These are phyloP conservation scores for Xylaria sp. DNA, from an alignment of 2,329 filamentous ascomycete species.

Conservation along the genomic window DNA sequence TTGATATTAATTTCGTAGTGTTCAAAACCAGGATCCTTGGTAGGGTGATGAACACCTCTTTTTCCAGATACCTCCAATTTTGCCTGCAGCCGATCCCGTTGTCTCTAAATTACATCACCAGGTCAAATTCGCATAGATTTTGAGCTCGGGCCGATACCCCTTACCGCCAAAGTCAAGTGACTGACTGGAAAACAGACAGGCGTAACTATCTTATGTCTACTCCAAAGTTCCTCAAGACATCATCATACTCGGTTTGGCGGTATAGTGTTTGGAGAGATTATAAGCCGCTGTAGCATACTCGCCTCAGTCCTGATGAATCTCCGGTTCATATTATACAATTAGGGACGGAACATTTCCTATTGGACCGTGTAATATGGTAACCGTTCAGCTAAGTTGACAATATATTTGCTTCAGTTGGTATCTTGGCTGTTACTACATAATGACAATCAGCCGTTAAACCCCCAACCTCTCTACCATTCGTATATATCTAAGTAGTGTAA, in stretches of 20 bases:
- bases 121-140: conserved; percentile 5
- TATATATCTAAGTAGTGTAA: background rate
- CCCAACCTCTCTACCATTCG: background rate
- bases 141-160: conserved; percentile 26
- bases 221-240: background rate
- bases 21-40: conserved; percentile 18
- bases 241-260: background rate
- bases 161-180: background rate
- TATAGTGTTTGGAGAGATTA: background rate
- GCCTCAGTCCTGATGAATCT: conserved; percentile 1
- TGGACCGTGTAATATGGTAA: conserved; percentile 3
- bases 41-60: conserved; percentile 25
- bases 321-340: conserved; percentile 11
- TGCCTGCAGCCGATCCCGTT: conserved; percentile 29
- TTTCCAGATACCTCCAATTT: conserved; percentile 34
- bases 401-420: conserved; percentile 11
- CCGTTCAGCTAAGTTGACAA: conserved; percentile 1
- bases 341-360: conserved; percentile 14
- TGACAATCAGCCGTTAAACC: background rate
- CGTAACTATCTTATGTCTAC: background rate
- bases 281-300: background rate
- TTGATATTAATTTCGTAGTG: conserved; percentile 29
- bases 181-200: background rate
- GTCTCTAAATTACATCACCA: conserved; percentile 29
- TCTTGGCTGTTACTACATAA: background rate